Base-by-base conservation (phyloP, 139 green algal genomes). In the Diplosphaera chodatii region DNA sequence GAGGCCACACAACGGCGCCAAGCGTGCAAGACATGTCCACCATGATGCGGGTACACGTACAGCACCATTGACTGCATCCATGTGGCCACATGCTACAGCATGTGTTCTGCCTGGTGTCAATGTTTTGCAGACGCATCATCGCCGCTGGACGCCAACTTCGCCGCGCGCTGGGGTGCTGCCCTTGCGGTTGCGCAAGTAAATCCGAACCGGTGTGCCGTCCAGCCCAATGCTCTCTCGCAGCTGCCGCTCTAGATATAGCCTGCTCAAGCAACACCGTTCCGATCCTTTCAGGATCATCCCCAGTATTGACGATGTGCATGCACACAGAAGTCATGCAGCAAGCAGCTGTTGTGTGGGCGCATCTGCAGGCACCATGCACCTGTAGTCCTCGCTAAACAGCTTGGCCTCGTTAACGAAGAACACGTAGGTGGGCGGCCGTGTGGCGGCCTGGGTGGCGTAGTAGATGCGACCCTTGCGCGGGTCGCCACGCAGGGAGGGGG, bases 391-490 rank as follows among this genome's bases (percentile, higher is more conserved):
- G 5, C 66, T 63, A 72, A 99, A 96, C 3, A 96, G 81, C 48
- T 83, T 80, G 20, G 87, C 63, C 72, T 98, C 90, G 69, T 99
- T 99, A 27, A 93, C 87, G 74, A 99, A 99, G 63, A 99, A 87
- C 34, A 99, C 93, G 79, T 99, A 99, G 2, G 91, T 96, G 37
- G 95, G 95, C 1, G 95, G 95, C 40, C 83, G 76, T 1, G 77
- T 77, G 30, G 82, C 85, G 21, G 90, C 88, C 83, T 94, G 89
- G 3, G 93, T 99, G 40, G 83, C 93, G 64, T 99, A 99, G 76
- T 98, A 98, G 31, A 99, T 85, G 28, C 83, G 68, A 20, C 91
- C 87, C 75, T 90, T 87, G 25, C 77, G 70, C n/a, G 72, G 63
- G 27, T 67, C 79, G 69, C 80, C 72, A 3, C 73, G 71, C 66